A percentile compares a stretch with the other conserved stretches of the same genome.
Conservation (phyloP, 1,139 yeast genomes). For the Scheffersomyces illinoinensis region DNA sequence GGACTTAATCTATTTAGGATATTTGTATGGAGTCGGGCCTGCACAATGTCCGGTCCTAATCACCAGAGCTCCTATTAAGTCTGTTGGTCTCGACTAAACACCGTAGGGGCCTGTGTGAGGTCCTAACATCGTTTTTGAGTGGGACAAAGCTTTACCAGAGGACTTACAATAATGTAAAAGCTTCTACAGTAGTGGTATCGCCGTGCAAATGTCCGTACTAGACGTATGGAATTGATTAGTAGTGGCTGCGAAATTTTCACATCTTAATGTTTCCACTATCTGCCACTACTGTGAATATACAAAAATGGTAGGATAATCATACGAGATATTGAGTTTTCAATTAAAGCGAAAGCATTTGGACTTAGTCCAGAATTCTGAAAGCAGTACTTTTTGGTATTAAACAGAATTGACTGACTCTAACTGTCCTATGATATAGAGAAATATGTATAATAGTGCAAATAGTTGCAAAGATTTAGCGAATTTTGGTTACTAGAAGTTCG, state of each 20-base stretch:
- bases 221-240: neutral
- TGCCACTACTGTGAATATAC: neutral
- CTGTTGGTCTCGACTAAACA: neutral
- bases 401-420: neutral
- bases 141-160: neutral
- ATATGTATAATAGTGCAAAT: too few relatives aligned
- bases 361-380: neutral
- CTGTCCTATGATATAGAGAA: neutral
- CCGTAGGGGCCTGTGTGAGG: neutral
- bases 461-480: neutral
- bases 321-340: neutral
- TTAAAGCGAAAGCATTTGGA: neutral
- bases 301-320: neutral
- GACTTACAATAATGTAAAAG: neutral
- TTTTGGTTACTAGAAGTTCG: neutral
- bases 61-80: neutral
- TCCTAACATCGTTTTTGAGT: neutral
- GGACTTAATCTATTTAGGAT: neutral
- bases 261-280: neutral
- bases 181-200: neutral
- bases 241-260: neutral
- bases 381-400: neutral
- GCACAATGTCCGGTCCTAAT: neutral
- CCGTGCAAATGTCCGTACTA: neutral
- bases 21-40: neutral